Evolutionary conservation across 2,329 filamentous ascomycete genomes (phyloP).

Genomic region (Leptographium radiaticola): DNA sequence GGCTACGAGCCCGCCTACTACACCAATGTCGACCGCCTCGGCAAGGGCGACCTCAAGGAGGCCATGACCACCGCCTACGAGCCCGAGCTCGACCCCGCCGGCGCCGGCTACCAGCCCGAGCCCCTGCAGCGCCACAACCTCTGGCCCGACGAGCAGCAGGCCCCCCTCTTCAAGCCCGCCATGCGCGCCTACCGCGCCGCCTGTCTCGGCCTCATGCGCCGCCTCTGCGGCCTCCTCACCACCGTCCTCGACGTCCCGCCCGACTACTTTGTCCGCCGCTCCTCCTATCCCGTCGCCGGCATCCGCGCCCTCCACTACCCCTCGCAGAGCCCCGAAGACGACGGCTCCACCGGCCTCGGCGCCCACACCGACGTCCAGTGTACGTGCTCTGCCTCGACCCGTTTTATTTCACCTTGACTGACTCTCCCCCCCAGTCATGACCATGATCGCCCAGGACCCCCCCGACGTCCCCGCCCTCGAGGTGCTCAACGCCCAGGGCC

Average conservation of each 20-base stretch:
- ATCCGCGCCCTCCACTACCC: conserved; percentile 1
- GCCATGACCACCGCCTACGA: conserved; percentile 7
- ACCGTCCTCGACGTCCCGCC: not conserved
- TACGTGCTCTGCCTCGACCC: not conserved
- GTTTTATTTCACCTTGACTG: not conserved
- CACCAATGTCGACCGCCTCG: conserved; percentile 5
- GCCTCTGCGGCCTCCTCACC: not conserved
- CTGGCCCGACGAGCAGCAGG: not conserved
- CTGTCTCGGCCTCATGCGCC: not conserved
- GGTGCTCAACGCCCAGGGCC: conserved; percentile 3
- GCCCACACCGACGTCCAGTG: conserved; percentile 3
- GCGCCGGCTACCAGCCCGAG: not conserved
- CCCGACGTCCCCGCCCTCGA: conserved; percentile 1
- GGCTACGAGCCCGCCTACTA: conserved; percentile 6
- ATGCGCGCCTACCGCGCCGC: not conserved
- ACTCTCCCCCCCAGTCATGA: not conserved
- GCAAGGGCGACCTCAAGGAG: conserved; percentile 9
- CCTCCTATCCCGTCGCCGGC: not conserved
- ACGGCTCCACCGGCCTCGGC: not conserved
- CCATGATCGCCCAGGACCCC: conserved; percentile 2
- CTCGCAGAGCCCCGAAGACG: not conserved
- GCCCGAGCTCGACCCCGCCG: conserved; percentile 2
- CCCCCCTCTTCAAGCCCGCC: not conserved
- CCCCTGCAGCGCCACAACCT: not conserved
- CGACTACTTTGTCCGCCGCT: not conserved